Evolutionary conservation across 306 rosid species (phyloP).

Genomic region (Potentilla sterilis): DNA sequence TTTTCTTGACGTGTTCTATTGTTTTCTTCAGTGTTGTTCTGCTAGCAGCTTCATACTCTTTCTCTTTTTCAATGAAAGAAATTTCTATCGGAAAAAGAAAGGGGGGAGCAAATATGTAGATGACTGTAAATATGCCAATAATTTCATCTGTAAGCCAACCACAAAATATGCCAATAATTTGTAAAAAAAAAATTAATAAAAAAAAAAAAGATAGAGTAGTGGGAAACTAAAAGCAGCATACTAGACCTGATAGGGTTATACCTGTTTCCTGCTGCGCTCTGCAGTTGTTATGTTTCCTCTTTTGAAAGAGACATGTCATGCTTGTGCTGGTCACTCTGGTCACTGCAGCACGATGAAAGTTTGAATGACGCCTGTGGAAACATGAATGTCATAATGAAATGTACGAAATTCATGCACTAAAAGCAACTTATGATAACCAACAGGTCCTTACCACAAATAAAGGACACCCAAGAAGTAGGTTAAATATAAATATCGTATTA

Average conservation of each 20-base stretch:
- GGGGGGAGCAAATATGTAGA: neutral
- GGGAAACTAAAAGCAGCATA: slow-evolving; percentile 27
- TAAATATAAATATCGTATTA: neutral
- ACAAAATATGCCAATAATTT: slow-evolving; percentile 9
- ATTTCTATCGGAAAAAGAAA: too few species aligned
- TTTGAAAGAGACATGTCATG: slow-evolving; percentile 95
- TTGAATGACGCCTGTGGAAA: slow-evolving; percentile 76
- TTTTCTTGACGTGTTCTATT: neutral
- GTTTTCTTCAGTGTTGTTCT: neutral
- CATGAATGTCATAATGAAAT: slow-evolving; percentile 8
- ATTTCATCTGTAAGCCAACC: neutral
- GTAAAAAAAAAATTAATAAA: neutral
- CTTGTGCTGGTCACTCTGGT: slow-evolving; percentile 77
- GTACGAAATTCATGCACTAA: slow-evolving; percentile 8
- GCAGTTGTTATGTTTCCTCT: slow-evolving; percentile 94
- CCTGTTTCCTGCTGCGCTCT: slow-evolving; percentile 97
- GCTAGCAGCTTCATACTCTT: neutral
- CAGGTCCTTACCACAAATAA: too few species aligned
- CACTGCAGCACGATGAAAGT: slow-evolving; percentile 88
- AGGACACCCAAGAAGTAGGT: neutral
- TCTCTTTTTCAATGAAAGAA: neutral
- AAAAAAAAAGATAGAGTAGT: too few species aligned
- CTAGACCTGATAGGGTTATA: slow-evolving; percentile 29
- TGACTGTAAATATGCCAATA: slow-evolving; percentile 52
- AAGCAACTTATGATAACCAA: neutral